Evolutionary conservation across 2,329 filamentous ascomycete species (phyloP).

Genomic region (Sclerotinia minor): DNA sequence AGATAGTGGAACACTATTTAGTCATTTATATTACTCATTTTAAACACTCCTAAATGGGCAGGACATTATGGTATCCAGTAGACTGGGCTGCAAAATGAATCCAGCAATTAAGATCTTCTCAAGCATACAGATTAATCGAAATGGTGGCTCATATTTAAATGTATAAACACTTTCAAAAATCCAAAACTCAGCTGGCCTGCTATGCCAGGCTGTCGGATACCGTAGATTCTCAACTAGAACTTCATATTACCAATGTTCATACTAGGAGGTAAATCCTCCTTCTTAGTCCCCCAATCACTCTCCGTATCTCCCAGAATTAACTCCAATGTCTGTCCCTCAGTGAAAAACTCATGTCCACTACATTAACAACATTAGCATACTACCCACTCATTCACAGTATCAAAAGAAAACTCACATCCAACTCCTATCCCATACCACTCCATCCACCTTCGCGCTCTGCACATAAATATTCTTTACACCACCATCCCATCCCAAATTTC

Average conservation of each 20-base stretch:
- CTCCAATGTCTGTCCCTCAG: slow-evolving; percentile 62
- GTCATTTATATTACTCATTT: not conserved
- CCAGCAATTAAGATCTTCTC: too few relatives aligned
- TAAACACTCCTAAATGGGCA: too few relatives aligned
- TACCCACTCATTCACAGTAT: not conserved
- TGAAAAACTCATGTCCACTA: slow-evolving; percentile 62
- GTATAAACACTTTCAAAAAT: too few relatives aligned
- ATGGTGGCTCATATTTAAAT: too few relatives aligned
- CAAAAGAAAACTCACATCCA: slow-evolving; percentile 51
- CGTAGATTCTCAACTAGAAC: not conserved
- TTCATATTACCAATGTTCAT: slow-evolving; percentile 23
- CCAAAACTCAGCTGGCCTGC: too few relatives aligned
- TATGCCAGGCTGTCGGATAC: too few relatives aligned
- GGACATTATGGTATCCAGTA: too few relatives aligned
- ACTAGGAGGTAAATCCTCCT: slow-evolving; percentile 63
- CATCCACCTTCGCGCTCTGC: slow-evolving; percentile 63
- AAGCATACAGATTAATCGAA: too few relatives aligned
- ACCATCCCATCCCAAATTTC: slow-evolving; percentile 62
- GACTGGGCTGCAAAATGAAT: too few relatives aligned
- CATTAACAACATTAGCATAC: not conserved
- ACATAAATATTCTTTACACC: slow-evolving; percentile 59
- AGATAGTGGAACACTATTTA: not conserved
- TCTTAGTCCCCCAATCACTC: slow-evolving; percentile 62
- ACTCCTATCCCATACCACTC: slow-evolving; percentile 59
- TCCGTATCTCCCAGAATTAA: slow-evolving; percentile 59